phyloP scores from a whole-genome alignment of 2,329 filamentous ascomycete genomes.

The Simplicillium sp. region DNA sequence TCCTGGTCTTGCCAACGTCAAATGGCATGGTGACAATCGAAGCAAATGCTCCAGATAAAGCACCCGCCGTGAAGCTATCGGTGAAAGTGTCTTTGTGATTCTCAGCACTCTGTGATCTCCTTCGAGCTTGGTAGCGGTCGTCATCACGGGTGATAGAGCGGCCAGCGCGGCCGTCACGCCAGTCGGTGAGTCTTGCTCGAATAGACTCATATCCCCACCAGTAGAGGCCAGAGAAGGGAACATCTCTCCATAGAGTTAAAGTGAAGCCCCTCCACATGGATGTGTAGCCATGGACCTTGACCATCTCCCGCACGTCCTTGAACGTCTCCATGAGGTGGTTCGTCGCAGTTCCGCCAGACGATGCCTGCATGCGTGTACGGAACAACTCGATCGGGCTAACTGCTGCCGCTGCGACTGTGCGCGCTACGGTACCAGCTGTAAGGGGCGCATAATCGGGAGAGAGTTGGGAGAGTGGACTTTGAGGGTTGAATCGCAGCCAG shows the following conservation, averaged over 20 bases:
- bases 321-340: constrained; percentile 74
- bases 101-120: constrained; percentile 53
- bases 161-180: constrained; percentile 45
- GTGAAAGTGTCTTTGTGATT: constrained; percentile 69
- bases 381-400: constrained; percentile 94
- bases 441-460: constrained; percentile 70
- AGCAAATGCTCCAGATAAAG: constrained; percentile 71
- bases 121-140: constrained; percentile 30
- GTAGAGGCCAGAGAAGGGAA: constrained; percentile 93
- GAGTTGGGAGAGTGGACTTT: constrained; percentile 59
- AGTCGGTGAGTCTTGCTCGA: constrained; percentile 59
- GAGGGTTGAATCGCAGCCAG: constrained; percentile 68
- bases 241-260: constrained; percentile 90
- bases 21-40: constrained; percentile 90
- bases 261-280: constrained; percentile 87
- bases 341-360: constrained; percentile 44
- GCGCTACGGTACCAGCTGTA: constrained; percentile 67
- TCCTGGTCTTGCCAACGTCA: constrained; percentile 93
- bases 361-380: constrained; percentile 82
- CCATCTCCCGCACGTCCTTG: constrained; percentile 68
- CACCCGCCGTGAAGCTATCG: constrained; percentile 84
- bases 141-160: constrained; percentile 24
- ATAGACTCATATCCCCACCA: constrained; percentile 96
- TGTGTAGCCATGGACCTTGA: constrained; percentile 62
- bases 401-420: constrained; percentile 69